Conservation (phyloP, 1,284 basidiomycete genomes). For the Trametes sp. region DNA sequence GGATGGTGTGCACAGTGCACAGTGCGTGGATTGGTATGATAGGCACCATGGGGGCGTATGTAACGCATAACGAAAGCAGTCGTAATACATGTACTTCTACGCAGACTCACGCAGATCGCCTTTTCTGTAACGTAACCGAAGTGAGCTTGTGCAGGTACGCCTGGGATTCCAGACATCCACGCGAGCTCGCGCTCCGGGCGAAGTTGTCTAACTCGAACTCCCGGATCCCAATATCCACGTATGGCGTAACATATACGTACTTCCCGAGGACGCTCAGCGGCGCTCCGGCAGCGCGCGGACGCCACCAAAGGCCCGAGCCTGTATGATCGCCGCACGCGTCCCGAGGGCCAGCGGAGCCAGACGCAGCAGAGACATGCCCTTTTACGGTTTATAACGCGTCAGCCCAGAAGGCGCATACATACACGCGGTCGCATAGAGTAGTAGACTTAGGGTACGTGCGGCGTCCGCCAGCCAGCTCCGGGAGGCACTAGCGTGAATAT, state of each 20-base stretch:
- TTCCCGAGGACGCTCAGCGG: neutral
- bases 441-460: too few species aligned
- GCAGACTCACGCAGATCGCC: neutral
- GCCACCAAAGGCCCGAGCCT: neutral
- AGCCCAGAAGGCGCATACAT: constrained; percentile 8
- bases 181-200: neutral
- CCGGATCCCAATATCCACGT: neutral
- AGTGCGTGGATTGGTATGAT: constrained; percentile 1
- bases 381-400: neutral
- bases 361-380: neutral
- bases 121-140: neutral
- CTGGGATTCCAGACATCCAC: neutral
- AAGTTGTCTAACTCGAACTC: too few species aligned
- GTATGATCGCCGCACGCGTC: constrained; percentile 4
- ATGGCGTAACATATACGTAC: too few species aligned
- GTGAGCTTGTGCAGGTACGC: neutral
- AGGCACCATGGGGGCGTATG: neutral
- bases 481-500: too few species aligned
- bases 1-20: neutral
- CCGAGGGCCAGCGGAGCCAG: neutral
- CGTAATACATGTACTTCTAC: constrained; percentile 15
- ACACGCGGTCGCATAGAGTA: constrained; percentile 12
- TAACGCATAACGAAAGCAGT: neutral
- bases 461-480: too few species aligned
- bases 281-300: neutral